Evolutionary conservation across 768 basidiomycete species (phyloP).

Genomic region (Pisolithus tinctorius): DNA sequence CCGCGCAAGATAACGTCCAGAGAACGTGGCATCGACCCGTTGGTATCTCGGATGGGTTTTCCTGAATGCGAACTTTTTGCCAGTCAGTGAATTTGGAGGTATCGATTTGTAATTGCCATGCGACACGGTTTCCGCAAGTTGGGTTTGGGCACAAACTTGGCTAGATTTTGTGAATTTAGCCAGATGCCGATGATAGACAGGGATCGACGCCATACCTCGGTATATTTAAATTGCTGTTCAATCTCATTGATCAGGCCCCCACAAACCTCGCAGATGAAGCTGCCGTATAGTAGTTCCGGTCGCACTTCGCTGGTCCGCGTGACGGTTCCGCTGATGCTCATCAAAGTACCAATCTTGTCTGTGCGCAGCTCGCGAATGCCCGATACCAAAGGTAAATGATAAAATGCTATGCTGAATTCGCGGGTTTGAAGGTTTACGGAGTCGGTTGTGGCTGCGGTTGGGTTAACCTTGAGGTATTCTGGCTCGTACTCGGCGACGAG

Average conservation of each 20-base stretch:
- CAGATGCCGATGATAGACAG: conserved; percentile 4
- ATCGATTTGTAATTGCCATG: conserved; percentile 94
- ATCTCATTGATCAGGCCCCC: conserved; percentile 82
- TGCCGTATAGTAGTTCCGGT: conserved; percentile 89
- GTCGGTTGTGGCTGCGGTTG: conserved; percentile 79
- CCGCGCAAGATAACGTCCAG: conserved; percentile 92
- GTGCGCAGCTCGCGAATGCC: conserved; percentile 92
- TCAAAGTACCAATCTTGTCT: conserved; percentile 88
- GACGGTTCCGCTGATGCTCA: conserved; percentile 95
- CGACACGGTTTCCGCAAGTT: conserved; percentile 82
- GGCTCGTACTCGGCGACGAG: conserved; percentile 87
- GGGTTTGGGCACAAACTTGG: conserved; percentile 92
- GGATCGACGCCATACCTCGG: conserved; percentile 55
- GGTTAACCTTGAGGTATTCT: conserved; percentile 92
- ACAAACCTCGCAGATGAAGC: conserved; percentile 89
- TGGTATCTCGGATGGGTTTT: conserved; percentile 97
- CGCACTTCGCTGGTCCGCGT: conserved; percentile 96
- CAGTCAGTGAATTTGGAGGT: conserved; percentile 96
- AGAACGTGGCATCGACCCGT: conserved; percentile 97
- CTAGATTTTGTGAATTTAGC: conserved; percentile 32
- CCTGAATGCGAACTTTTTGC: conserved; percentile 99
- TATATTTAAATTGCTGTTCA: conserved; percentile 99
- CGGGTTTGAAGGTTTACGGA: conserved; percentile 85
- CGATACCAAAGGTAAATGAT: conserved; percentile 87
- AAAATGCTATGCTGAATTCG: conserved; percentile 94